Percentiles rank a stretch among this genome's conserved stretches.
phyloP scores from a whole-genome alignment of 2,329 filamentous ascomycete species.

The Sporothrix protearum region DNA sequence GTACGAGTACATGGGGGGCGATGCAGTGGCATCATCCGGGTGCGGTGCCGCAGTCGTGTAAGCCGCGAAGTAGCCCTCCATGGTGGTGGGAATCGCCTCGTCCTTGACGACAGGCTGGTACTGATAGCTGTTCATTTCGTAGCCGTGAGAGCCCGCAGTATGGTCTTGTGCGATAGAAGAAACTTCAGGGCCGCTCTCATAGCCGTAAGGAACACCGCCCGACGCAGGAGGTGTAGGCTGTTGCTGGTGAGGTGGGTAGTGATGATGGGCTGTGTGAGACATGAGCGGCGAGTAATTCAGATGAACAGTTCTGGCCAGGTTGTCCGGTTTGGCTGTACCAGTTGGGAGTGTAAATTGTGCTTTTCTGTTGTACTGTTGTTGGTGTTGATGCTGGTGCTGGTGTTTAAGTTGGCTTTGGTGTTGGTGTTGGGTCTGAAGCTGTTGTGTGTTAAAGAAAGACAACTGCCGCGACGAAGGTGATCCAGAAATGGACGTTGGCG shows the following conservation, averaged over 20 bases:
- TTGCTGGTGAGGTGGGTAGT: not conserved
- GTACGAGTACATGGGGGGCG: not conserved
- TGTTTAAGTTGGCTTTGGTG: not conserved
- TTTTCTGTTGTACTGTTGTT: not conserved
- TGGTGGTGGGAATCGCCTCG: not conserved
- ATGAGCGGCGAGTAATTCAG: not conserved
- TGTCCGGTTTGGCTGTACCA: not conserved
- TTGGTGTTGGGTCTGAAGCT: not conserved
- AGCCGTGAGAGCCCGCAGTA: not conserved
- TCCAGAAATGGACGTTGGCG: slow-evolving; percentile 7
- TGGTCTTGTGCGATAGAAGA: not conserved
- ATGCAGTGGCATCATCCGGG: not conserved
- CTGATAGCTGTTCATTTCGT: not conserved
- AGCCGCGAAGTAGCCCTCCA: not conserved
- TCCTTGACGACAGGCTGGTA: not conserved
- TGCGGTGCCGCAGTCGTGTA: not conserved
- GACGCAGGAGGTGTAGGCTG: slow-evolving; percentile 6
- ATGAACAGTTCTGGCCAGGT: not conserved
- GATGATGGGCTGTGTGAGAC: not conserved
- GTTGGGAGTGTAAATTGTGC: not conserved
- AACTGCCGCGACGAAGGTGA: not conserved
- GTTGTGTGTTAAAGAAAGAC: not conserved
- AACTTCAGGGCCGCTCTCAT: not conserved
- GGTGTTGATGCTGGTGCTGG: not conserved
- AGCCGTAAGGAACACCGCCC: not conserved